These are phyloP conservation scores for Cairneyella variabilis DNA, from an alignment of 495 filamentous ascomycete species.

Conservation along the genomic window DNA sequence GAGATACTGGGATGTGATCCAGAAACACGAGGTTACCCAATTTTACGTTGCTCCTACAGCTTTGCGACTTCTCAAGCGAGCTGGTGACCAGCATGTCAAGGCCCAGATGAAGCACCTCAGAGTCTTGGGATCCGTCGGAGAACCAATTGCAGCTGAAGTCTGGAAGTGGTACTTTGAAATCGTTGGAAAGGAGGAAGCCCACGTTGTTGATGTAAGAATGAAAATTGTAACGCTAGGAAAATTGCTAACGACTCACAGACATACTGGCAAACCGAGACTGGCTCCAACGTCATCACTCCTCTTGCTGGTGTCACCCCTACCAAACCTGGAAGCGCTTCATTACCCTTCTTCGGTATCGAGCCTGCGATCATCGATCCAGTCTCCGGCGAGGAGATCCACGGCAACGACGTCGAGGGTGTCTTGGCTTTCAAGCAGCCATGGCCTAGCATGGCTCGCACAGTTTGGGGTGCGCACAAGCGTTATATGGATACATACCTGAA, in stretches of 20 bases:
- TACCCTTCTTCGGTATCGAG: slow-evolving; percentile 97
- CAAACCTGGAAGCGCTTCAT: slow-evolving; percentile 71
- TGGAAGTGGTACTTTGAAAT: slow-evolving; percentile 99
- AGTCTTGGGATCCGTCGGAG: slow-evolving; percentile 93
- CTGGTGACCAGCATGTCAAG: slow-evolving; percentile 87
- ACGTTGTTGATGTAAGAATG: slow-evolving; percentile 93
- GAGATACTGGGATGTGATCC: slow-evolving; percentile 97
- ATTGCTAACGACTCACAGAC: too few species aligned
- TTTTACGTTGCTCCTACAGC: slow-evolving; percentile 99
- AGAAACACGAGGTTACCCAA: slow-evolving; percentile 90
- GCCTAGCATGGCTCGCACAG: slow-evolving; percentile 98
- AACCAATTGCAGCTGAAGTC: slow-evolving; percentile 96
- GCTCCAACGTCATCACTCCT: slow-evolving; percentile 84
- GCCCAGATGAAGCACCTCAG: slow-evolving; percentile 84
- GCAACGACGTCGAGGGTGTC: slow-evolving; percentile 97
- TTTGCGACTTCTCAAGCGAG: slow-evolving; percentile 87
- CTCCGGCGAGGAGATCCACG: slow-evolving; percentile 86
- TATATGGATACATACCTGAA: slow-evolving; percentile 99
- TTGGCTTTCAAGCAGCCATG: slow-evolving; percentile 97
- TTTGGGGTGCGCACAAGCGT: slow-evolving; percentile 96
- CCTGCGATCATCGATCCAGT: slow-evolving; percentile 97
- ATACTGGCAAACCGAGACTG: slow-evolving; percentile 99
- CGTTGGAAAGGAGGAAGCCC: slow-evolving; percentile 89
- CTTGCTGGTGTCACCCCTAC: slow-evolving; percentile 73
- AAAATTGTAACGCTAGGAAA: too few species aligned